These are phyloP conservation scores for Penicillium digitatum DNA, from an alignment of 2,329 filamentous ascomycete species.

Conservation along the genomic window DNA sequence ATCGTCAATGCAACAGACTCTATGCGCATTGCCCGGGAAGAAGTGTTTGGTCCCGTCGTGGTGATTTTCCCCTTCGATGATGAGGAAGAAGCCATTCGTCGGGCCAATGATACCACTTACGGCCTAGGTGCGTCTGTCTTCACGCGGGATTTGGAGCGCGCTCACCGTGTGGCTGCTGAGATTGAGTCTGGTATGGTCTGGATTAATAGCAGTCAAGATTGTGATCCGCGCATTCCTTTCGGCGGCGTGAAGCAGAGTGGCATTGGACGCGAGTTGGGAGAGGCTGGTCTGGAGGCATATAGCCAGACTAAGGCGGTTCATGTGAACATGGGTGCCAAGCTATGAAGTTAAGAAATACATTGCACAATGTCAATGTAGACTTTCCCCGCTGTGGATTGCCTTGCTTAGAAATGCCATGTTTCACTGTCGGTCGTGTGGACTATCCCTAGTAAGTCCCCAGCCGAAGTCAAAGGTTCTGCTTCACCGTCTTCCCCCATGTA, in stretches of 20 bases:
- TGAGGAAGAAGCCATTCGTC: conserved; percentile 39
- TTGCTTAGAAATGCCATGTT: too few species aligned
- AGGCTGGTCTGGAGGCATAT: conserved; percentile 42
- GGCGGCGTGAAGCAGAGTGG: conserved; percentile 47
- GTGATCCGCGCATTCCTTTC: conserved; percentile 41
- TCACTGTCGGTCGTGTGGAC: too few species aligned
- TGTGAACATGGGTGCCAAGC: conserved; percentile 38
- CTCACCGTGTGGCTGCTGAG: conserved; percentile 40
- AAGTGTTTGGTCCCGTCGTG: conserved; percentile 45
- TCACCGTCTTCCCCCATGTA: too few species aligned
- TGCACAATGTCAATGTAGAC: neutral
- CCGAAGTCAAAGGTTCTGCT: too few species aligned
- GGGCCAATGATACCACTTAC: conserved; percentile 42
- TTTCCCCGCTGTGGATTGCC: neutral
- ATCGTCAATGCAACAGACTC: conserved; percentile 35
- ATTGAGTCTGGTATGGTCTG: conserved; percentile 48
- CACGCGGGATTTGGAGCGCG: conserved; percentile 41
- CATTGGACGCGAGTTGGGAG: conserved; percentile 49
- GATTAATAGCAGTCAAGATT: conserved; percentile 45
- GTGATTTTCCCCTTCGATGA: conserved; percentile 39
- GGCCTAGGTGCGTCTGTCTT: conserved; percentile 44
- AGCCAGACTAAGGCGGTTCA: conserved; percentile 41
- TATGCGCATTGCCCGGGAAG: conserved; percentile 41
- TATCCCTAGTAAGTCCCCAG: too few species aligned
- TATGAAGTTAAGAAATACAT: conserved; percentile 14